Evolutionary conservation across 2,329 filamentous ascomycete genomes (phyloP), one percentile per base, ranked within the genome.

Genomic region (Dactylellina leptospora): DNA sequence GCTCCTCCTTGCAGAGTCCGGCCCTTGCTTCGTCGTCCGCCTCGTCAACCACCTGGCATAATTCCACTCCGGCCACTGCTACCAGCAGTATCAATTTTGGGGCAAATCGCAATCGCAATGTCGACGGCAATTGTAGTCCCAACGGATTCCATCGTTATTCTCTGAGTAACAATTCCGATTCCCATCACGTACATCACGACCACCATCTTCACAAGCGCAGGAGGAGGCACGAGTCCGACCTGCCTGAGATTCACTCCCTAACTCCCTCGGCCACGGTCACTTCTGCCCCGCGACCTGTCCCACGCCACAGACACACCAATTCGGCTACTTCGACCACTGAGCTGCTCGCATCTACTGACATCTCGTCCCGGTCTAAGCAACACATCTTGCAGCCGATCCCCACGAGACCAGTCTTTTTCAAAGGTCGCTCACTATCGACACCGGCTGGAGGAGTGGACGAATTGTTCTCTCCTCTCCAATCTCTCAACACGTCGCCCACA

Each of bases 191-290:
- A 2, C 58, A 63, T 36, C 66, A 63, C 45, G 68, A 72, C 44
- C 59, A 72, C 36, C 68, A 72, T 28, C 16, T 72, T 51, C 68
- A 72, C 42, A 72, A 72, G 23, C 68, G 68, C 27, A 56, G 68
- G 13, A 64, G 68, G 20, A 62, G 45, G n/a, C 59, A 59, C n/a
- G 68, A 60, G 11, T 48, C 60, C 9, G 68, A 72, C 13, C 59
- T 72, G 13, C 68, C 68, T 22, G 44, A 54, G 38, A 72, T 72
- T 36, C 59, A 60, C 25, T 55, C 47, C 18, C 59, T 72, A 20
- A 40, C 59, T n/a, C 20, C 40, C n/a, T 10, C 47, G 55, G 18
- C 36, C 5, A 6, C n/a, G 10, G 13, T 28, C 8, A 64, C 60
- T 8, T 64, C 60, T 13, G 40, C 25, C 8, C 50, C 60, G 18